A percentile compares a stretch with the other conserved stretches of the same genome.
Evolutionary conservation across 2,329 filamentous ascomycete species (phyloP).

Genomic region (Myotisia sp.): DNA sequence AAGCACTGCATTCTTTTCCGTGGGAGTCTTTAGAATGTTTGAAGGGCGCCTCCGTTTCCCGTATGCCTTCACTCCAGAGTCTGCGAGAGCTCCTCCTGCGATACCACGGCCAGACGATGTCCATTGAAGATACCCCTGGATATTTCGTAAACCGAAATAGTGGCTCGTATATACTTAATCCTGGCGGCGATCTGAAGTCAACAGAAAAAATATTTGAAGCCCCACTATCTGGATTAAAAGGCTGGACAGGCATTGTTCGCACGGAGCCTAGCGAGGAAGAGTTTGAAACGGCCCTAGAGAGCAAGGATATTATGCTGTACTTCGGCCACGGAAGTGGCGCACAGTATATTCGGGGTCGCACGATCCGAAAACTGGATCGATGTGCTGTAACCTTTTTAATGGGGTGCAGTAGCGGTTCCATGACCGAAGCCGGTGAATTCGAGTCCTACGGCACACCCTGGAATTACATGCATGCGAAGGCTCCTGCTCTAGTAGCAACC

Average conservation of each 20-base stretch:
- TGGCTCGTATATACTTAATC: constrained; percentile 69
- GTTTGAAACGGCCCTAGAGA: constrained; percentile 53
- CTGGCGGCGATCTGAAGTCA: constrained; percentile 63
- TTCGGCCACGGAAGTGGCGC: constrained; percentile 92
- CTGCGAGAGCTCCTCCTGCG: constrained; percentile 48
- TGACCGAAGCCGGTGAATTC: constrained; percentile 71
- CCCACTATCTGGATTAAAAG: constrained; percentile 39
- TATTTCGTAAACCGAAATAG: constrained; percentile 37
- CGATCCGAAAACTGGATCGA: constrained; percentile 60
- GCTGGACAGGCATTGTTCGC: constrained; percentile 56
- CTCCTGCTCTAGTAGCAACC: constrained; percentile 75
- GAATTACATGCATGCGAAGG: constrained; percentile 80
- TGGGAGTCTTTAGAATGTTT: constrained; percentile 94
- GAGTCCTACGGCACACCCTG: constrained; percentile 82
- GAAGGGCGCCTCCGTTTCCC: constrained; percentile 61
- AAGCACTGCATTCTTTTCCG: constrained; percentile 75
- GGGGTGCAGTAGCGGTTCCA: constrained; percentile 77
- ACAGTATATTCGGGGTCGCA: constrained; percentile 79
- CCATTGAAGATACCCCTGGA: constrained; percentile 23
- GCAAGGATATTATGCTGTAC: constrained; percentile 66
- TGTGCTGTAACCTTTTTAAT: constrained; percentile 81
- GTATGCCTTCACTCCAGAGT: constrained; percentile 73
- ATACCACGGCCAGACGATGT: background rate
- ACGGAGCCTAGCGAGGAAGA: constrained; percentile 61
- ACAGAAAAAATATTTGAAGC: constrained; percentile 64